Evolutionary conservation across 2,329 filamentous ascomycete species (phyloP), one percentile per base, ranked within the genome.

Genomic region (Erysiphe neolycopersici): DNA sequence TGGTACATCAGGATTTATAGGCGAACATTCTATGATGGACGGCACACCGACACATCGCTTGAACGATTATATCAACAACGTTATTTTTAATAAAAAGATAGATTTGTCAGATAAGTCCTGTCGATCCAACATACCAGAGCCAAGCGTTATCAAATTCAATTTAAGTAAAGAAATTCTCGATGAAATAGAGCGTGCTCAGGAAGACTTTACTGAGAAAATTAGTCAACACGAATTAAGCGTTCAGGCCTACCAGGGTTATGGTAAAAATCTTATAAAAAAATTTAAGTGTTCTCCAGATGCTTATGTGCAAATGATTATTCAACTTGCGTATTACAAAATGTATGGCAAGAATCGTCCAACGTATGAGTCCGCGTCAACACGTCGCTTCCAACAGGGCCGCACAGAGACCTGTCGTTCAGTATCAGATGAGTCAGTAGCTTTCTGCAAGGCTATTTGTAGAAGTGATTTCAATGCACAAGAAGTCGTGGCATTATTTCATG

Each of bases 11-110:
- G 89, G 89, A 48, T 98, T 98, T 69, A 87, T 84, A 69, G 89
- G 89, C 56, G 89, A 98, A 64, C 89, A 98, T 69, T 91, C 81
- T 54, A 95, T 98, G 89, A 98, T 98, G 91, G 89, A 98, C 59
- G 89, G 91, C 50, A 98, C 89, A 6, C 85, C 91, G 1, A 98
- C 91, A 2, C 89, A 95, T 63, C 79, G 91, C 38, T 70, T 98
- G 14, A 98, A 94, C 61, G 89, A 98, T 68, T 89, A 84, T 57
- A 71, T 91, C 58, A 91, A 87, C 64, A 75, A 80, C 58, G 71
- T 81, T 56, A 94, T 95, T 60, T 85, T 93, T 63, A 77, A 78
- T 64, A 87, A 93, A 64, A 91, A 89, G 60, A 74, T 98, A 46
- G 84, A 94, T 61, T 81, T 94, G 57, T 79, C 78, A 47, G 71